Evolutionary conservation across 805 yeast species (phyloP).

Genomic region (Kazachstania africana): DNA sequence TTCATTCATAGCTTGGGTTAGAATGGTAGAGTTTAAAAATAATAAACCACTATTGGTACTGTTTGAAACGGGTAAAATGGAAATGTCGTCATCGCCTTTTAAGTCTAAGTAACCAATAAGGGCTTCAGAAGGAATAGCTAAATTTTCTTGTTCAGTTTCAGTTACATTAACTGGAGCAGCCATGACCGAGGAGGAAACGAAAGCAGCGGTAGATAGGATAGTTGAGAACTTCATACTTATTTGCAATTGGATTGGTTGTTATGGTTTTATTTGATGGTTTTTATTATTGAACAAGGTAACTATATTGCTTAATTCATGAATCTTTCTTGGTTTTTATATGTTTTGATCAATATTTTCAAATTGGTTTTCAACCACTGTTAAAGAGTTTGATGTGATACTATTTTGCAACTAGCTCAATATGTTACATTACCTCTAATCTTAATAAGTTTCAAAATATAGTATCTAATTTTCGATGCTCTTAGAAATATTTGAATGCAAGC

Average conservation of each 20-base stretch:
- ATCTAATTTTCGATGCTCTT: no score
- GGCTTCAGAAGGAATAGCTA: conserved; percentile 22
- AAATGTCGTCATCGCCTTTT: conserved; percentile 17
- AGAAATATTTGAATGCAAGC: no score
- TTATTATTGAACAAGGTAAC: neutral
- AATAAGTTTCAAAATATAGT: no score
- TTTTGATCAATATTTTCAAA: no score
- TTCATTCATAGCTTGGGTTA: conserved; percentile 12
- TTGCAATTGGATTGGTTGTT: neutral
- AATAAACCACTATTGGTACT: conserved; percentile 20
- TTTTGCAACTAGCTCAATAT: no score
- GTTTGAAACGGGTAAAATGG: conserved; percentile 20
- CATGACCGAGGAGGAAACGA: conserved; percentile 5
- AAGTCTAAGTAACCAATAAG: conserved; percentile 22
- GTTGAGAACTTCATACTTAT: conserved; percentile 13
- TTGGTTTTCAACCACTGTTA: no score
- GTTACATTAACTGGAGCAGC: conserved; percentile 19
- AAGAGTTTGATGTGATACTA: no score
- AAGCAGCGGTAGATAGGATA: conserved; percentile 7
- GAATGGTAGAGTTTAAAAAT: conserved; percentile 24
- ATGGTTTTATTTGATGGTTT: neutral
- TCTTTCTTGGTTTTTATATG: no score
- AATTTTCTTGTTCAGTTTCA: conserved; percentile 5
- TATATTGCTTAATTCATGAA: no score
- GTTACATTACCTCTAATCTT: no score